Base-by-base conservation (phyloP, 371 early-diverging fungal species). In the Quaeritorhiza haematococci region DNA sequence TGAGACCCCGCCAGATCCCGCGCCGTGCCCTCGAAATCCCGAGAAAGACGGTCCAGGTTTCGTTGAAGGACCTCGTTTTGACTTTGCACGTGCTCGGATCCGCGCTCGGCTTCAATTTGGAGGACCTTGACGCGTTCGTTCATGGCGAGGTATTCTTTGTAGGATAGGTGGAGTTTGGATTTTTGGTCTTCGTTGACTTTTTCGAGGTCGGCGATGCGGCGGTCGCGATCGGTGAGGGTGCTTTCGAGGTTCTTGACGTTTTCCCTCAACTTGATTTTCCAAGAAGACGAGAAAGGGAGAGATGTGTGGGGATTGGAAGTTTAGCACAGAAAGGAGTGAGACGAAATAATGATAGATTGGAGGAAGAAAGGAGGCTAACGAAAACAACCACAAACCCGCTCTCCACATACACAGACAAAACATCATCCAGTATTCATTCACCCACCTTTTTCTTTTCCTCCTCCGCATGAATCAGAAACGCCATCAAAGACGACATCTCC, bases 391-490 rank as follows among this genome's bases (percentile, higher is more conserved):
- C 8, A 27, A 5, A 8, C 29, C 26, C 34, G 7, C 15, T 2
- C 6, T 33, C 46, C 34, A 43, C 5, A 27, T 52, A 5, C 38
- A 24, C 8, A 17, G 34, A 30, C 50, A 13, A 35, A n/a, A 13
- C 5, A 27, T 28, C 8, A 27, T 10, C 7, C 21, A 23, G 21
- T 49, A n/a, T n/a, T n/a, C n/a, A n/a, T n/a, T n/a, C n/a, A n/a
- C n/a, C n/a, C n/a, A 72, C 74, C 62, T 67, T 58, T 23, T 68
- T 56, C 60, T 74, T 74, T 46, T 73, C 74, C 34, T 71, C 72
- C 56, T 79, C 76, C 0, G 75, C 61, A 46, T 73, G 68, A 35
- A 79, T 73, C 21, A 79, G 52, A 41, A 73, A 71, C 2, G 74
- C 79, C 67, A 79, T 71, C 35, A 75, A 34, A 7, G 72, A 67